These are phyloP conservation scores for Xylaria sp. DNA, from an alignment of 2,329 filamentous ascomycete species.

Conservation along the genomic window DNA sequence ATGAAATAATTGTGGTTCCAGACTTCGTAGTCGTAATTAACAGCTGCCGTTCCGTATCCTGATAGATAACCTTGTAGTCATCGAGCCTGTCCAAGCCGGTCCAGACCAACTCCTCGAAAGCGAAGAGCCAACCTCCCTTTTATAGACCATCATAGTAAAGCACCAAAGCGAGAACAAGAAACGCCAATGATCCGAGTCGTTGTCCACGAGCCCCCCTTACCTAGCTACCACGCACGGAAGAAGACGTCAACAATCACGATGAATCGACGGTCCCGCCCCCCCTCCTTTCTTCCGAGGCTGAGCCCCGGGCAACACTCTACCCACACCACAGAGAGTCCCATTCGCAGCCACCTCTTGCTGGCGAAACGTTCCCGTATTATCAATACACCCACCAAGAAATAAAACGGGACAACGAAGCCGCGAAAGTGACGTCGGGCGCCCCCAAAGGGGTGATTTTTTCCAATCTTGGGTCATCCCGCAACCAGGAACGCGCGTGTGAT, in stretches of 20 bases:
- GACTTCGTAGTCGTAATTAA: neutral
- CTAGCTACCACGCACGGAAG: neutral
- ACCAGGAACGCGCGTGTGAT: slow-evolving; percentile 19
- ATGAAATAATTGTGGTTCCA: too few species aligned
- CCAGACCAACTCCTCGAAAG: neutral
- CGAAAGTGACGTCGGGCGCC: neutral
- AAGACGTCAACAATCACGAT: slow-evolving; percentile 1
- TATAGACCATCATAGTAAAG: neutral
- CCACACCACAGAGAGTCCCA: too few species aligned
- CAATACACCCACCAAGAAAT: too few species aligned
- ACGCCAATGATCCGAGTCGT: neutral
- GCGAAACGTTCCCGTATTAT: neutral
- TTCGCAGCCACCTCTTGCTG: neutral
- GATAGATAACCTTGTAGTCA: neutral
- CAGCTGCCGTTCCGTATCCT: neutral
- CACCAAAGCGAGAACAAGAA: neutral
- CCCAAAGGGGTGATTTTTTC: slow-evolving; percentile 2
- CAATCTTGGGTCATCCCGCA: neutral
- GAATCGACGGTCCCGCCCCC: too few species aligned
- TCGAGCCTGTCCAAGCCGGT: neutral
- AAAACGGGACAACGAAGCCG: neutral
- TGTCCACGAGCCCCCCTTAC: neutral
- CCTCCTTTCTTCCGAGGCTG: neutral
- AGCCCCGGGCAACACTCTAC: too few species aligned
- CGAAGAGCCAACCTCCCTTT: neutral